These are phyloP conservation scores for Chimonanthus praecox DNA, from an alignment of 164 flowering plant species.

Conservation along the genomic window DNA sequence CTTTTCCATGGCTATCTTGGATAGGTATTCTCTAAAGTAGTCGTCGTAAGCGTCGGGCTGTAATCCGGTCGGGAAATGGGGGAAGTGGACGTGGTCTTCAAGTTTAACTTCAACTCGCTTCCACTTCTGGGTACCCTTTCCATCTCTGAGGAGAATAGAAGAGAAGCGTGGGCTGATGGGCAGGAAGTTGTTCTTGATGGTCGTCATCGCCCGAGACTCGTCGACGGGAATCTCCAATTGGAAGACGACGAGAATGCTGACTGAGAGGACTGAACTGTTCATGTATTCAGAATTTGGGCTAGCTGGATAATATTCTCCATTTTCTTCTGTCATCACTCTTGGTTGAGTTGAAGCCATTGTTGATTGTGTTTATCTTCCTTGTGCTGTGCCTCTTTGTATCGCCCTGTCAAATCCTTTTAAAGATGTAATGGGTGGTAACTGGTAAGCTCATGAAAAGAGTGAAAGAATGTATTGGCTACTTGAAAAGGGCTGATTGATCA, in stretches of 20 bases:
- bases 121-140: constrained; percentile 43
- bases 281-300: constrained; percentile 9
- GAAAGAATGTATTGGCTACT: background rate
- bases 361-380: background rate
- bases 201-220: background rate
- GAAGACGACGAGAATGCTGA: constrained; percentile 5
- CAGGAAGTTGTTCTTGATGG: constrained; percentile 1
- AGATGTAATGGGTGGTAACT: background rate
- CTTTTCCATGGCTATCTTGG: constrained; percentile 30
- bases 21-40: constrained; percentile 28
- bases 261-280: constrained; percentile 7
- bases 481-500: background rate
- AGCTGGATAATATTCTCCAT: background rate
- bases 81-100: constrained; percentile 40
- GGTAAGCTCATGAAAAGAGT: background rate
- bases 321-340: background rate
- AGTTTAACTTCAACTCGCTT: constrained; percentile 43
- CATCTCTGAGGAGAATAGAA: constrained; percentile 22
- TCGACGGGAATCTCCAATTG: constrained; percentile 6
- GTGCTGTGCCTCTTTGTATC: background rate
- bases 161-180: constrained; percentile 12
- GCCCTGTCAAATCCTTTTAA: background rate
- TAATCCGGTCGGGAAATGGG: constrained; percentile 28
- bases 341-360: background rate
- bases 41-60: constrained; percentile 29